Percentiles rank a stretch among this genome's conserved stretches.
Conservation (phyloP, 139 green algal species). For the Coccomyxa sp. region DNA sequence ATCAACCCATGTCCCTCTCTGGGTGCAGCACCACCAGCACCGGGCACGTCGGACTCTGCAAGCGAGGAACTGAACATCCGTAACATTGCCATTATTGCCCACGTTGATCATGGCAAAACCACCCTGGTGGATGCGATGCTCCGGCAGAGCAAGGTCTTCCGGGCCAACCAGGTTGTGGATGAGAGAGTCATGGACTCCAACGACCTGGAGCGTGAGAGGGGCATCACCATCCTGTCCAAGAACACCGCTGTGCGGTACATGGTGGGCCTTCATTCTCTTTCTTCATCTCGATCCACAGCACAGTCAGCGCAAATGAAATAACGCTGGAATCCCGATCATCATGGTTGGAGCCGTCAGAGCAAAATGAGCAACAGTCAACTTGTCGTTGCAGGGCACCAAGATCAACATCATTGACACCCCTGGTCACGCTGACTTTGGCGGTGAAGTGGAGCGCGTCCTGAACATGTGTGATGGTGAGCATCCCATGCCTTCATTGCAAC, state of each 20-base stretch:
- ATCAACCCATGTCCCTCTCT: no score
- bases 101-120: slow-evolving; percentile 75
- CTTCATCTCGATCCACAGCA: not conserved
- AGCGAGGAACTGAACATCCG: slow-evolving; percentile 20
- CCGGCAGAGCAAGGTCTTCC: slow-evolving; percentile 85
- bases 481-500: not conserved
- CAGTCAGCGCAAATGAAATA: not conserved
- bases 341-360: no score
- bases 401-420: slow-evolving; percentile 99
- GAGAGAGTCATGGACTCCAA: slow-evolving; percentile 97
- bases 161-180: slow-evolving; percentile 71
- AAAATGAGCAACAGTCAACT: no score
- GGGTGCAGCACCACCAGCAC: not conserved
- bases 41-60: not conserved
- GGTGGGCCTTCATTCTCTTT: slow-evolving; percentile 7
- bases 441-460: slow-evolving; percentile 98
- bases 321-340: no score
- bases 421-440: slow-evolving; percentile 98
- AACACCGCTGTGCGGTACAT: slow-evolving; percentile 95
- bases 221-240: slow-evolving; percentile 99
- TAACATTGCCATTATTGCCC: slow-evolving; percentile 62
- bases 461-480: slow-evolving; percentile 96
- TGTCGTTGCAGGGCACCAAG: slow-evolving; percentile 48
- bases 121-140: slow-evolving; percentile 92
- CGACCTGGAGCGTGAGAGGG: slow-evolving; percentile 94